Evolutionary conservation across 1,139 yeast genomes (phyloP).

Genomic region (Hansenula anomala): DNA sequence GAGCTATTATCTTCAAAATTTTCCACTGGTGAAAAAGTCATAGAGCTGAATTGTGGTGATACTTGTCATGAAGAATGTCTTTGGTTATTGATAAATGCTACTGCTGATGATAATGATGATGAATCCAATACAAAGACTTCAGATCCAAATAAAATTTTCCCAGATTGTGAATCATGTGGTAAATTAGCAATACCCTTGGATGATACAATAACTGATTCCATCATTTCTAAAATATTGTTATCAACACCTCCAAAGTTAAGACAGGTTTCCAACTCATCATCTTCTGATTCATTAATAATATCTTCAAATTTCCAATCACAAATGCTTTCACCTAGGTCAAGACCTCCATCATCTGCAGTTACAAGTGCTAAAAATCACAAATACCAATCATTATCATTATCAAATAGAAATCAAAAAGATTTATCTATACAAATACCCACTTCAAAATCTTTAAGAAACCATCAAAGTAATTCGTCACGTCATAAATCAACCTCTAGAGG

Average conservation of each 20-base stretch:
- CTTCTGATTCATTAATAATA: constrained; percentile 6
- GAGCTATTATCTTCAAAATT: constrained; percentile 23
- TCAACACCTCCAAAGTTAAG: constrained; percentile 6
- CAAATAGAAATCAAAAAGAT: constrained; percentile 20
- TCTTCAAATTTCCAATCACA: constrained; percentile 7
- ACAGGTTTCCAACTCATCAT: neutral
- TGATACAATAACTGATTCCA: constrained; percentile 19
- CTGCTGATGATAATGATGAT: constrained; percentile 6
- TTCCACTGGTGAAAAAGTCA: constrained; percentile 24
- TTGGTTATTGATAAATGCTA: constrained; percentile 23
- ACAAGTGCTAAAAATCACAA: too few relatives aligned
- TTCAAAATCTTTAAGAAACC: neutral
- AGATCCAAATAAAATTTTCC: constrained; percentile 22
- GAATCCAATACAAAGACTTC: too few relatives aligned
- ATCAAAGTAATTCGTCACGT: neutral
- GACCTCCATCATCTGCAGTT: neutral
- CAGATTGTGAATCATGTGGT: constrained; percentile 24
- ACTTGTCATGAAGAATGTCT: constrained; percentile 33
- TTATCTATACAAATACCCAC: constrained; percentile 12
- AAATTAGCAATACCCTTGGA: constrained; percentile 25
- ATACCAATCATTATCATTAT: constrained; percentile 16
- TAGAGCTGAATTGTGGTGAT: constrained; percentile 29
- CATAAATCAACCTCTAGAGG: constrained; percentile 27
- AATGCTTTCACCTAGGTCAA: neutral
- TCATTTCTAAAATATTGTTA: constrained; percentile 21